phyloP scores from a whole-genome alignment of 1,139 yeast species.

The Debaryomyces nepalensis region DNA sequence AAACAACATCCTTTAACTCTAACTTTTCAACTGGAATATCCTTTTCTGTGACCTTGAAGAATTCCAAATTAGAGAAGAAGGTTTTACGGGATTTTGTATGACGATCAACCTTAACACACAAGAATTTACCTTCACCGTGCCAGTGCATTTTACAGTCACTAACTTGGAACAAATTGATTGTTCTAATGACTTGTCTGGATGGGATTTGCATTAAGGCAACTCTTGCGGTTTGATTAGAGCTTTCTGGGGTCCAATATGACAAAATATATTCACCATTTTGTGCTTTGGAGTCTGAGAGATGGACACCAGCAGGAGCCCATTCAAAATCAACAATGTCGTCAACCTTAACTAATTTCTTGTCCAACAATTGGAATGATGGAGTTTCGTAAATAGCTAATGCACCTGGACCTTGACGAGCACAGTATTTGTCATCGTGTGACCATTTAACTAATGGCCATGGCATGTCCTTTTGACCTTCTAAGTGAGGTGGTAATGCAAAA shows the following conservation, averaged over 20 bases:
- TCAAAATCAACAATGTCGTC: conserved; percentile 91
- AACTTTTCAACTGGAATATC: conserved; percentile 94
- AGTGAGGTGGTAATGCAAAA: conserved; percentile 84
- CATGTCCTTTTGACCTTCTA: conserved; percentile 72
- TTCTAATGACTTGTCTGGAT: conserved; percentile 79
- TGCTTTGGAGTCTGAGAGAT: conserved; percentile 58
- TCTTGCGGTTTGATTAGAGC: conserved; percentile 90
- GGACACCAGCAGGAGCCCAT: conserved; percentile 90
- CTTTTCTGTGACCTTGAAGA: conserved; percentile 84
- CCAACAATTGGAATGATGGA: conserved; percentile 72
- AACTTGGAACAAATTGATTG: conserved; percentile 93
- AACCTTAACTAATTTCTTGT: conserved; percentile 82
- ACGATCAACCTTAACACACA: conserved; percentile 96
- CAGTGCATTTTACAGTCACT: conserved; percentile 91
- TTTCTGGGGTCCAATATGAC: conserved; percentile 97
- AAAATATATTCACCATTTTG: conserved; percentile 69
- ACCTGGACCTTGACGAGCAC: conserved; percentile 94
- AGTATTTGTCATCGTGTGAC: conserved; percentile 91
- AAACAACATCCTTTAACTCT: conserved; percentile 87
- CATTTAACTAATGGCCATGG: conserved; percentile 98
- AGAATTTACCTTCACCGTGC: conserved; percentile 85
- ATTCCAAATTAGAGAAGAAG: conserved; percentile 87
- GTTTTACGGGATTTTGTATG: conserved; percentile 96
- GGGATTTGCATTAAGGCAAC: conserved; percentile 92
- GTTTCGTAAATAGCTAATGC: conserved; percentile 88